phyloP scores from a whole-genome alignment of 352 stramenopile genomes.

The Halophytophthora batemanensis region DNA sequence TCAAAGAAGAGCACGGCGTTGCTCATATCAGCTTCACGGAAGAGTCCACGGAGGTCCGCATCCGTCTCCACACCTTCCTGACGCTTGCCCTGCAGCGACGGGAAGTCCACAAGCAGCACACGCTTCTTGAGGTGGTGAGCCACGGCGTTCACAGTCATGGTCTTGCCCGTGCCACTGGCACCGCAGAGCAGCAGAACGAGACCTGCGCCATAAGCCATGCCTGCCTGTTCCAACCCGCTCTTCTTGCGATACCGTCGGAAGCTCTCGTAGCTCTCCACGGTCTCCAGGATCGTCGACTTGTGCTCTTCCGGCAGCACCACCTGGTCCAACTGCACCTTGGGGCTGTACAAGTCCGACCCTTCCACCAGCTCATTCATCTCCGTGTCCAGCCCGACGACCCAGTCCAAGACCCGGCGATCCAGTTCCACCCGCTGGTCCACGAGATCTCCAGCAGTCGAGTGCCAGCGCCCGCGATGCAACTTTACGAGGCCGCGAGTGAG shows the following conservation, averaged over 20 bases:
- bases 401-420: conserved; percentile 83
- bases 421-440: conserved; percentile 85
- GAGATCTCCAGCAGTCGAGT: conserved; percentile 78
- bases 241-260: conserved; percentile 83
- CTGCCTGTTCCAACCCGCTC: conserved; percentile 62
- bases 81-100: conserved; percentile 77
- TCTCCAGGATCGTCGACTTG: conserved; percentile 77
- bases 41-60: conserved; percentile 78
- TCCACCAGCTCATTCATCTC: conserved; percentile 90
- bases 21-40: conserved; percentile 87
- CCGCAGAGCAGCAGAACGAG: conserved; percentile 81
- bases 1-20: conserved; percentile 90
- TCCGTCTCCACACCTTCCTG: conserved; percentile 75
- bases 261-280: conserved; percentile 79
- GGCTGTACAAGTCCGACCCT: conserved; percentile 83
- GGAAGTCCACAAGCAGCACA: conserved; percentile 87
- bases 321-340: conserved; percentile 79
- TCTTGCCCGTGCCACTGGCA: conserved; percentile 87
- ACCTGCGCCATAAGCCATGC: conserved; percentile 72
- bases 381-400: conserved; percentile 82
- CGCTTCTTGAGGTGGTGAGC: conserved; percentile 84
- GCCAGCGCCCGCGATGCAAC: conserved; percentile 77
- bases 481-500: conserved; percentile 77
- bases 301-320: conserved; percentile 85
- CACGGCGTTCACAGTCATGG: conserved; percentile 89